phyloP scores from a whole-genome alignment of 2,329 filamentous ascomycete genomes.

The Sclerotinia trifoliorum region DNA sequence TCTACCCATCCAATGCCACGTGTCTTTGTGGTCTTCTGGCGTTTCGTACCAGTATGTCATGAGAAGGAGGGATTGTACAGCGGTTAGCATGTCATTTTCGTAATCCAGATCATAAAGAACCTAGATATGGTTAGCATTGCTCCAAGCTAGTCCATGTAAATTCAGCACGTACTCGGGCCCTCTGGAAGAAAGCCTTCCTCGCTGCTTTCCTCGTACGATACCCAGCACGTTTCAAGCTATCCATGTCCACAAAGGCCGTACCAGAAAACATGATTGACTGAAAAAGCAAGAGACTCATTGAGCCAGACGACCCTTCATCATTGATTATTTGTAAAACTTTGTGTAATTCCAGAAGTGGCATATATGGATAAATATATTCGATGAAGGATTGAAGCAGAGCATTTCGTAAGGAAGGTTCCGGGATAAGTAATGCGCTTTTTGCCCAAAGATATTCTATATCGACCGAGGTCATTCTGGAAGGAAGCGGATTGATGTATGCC shows the following conservation, averaged over 20 bases:
- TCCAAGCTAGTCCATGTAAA: slow-evolving; percentile 12
- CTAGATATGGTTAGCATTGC: slow-evolving; percentile 43
- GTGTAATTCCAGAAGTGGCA: slow-evolving; percentile 77
- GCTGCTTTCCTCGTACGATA: slow-evolving; percentile 77
- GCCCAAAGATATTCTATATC: slow-evolving; percentile 79
- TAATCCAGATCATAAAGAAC: slow-evolving; percentile 94
- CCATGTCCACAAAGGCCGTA: slow-evolving; percentile 82
- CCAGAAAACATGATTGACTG: slow-evolving; percentile 95
- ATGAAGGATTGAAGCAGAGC: slow-evolving; percentile 80
- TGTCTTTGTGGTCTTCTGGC: slow-evolving; percentile 94
- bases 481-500: slow-evolving; percentile 75
- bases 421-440: slow-evolving; percentile 82
- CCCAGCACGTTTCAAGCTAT: slow-evolving; percentile 71
- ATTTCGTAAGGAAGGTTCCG: slow-evolving; percentile 67
- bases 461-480: slow-evolving; percentile 71
- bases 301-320: slow-evolving; percentile 66
- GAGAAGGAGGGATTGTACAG: slow-evolving; percentile 83
- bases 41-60: slow-evolving; percentile 99
- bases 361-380: slow-evolving; percentile 90
- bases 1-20: slow-evolving; percentile 98
- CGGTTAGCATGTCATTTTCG: slow-evolving; percentile 81
- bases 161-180: slow-evolving; percentile 67
- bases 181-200: slow-evolving; percentile 84
- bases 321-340: slow-evolving; percentile 59
- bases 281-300: slow-evolving; percentile 82